A percentile compares a stretch with the other conserved stretches of the same genome.
Conservation (phyloP, 306 rosid genomes). For the Dryas drummondii region DNA sequence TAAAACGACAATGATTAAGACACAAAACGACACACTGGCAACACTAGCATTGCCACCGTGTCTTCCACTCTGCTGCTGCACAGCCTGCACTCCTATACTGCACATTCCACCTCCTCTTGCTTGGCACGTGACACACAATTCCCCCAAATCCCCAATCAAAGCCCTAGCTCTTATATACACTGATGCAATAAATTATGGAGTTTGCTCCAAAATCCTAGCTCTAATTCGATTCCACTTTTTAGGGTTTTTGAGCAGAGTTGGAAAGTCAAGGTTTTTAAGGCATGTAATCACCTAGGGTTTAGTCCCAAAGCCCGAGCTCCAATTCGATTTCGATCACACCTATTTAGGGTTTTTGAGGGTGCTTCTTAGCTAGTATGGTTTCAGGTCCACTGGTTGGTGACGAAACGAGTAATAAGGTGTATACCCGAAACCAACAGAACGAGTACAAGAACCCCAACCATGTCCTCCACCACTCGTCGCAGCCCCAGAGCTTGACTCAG, state of each 20-base stretch:
- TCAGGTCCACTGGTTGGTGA: slow-evolving; percentile 37
- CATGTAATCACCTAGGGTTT: slow-evolving; percentile 1
- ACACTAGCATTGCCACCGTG: not conserved
- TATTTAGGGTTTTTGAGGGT: slow-evolving; percentile 14
- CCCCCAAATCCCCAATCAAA: slow-evolving; percentile 14
- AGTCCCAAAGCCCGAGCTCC: not conserved
- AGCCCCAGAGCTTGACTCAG: slow-evolving; percentile 2
- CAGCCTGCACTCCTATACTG: no score
- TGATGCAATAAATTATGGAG: not conserved
- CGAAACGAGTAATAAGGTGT: slow-evolving; percentile 26
- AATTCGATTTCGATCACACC: not conserved
- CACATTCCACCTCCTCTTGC: no score
- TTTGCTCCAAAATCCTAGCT: slow-evolving; percentile 15
- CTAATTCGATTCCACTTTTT: not conserved
- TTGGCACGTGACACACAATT: not conserved
- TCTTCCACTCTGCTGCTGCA: not conserved
- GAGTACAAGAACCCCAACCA: slow-evolving; percentile 26
- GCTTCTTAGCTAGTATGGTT: slow-evolving; percentile 33
- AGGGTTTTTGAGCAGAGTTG: not conserved
- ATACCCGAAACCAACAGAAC: slow-evolving; percentile 22
- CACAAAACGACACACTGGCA: not conserved
- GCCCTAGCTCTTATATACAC: not conserved
- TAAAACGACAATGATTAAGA: not conserved
- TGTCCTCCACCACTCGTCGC: slow-evolving; percentile 17
- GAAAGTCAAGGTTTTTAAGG: slow-evolving; percentile 13